These are phyloP conservation scores for Lineolata rhizophorae DNA, from an alignment of 495 filamentous ascomycete species.

Conservation along the genomic window DNA sequence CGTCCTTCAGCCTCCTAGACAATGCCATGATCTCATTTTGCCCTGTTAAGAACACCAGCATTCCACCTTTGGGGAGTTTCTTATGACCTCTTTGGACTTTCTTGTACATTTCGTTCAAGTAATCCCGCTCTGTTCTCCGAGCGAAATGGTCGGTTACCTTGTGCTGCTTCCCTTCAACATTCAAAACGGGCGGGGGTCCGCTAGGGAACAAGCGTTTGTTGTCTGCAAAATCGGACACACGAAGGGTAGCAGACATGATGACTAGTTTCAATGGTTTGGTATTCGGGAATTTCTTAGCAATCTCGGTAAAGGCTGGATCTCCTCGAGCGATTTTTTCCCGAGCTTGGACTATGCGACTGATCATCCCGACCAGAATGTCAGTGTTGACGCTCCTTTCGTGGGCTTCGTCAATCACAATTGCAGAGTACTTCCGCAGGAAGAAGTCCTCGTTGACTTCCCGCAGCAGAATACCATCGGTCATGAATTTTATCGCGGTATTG, in stretches of 20 bases:
- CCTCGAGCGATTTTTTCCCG: too few relatives aligned
- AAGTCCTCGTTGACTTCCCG: conserved; percentile 85
- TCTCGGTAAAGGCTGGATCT: too few relatives aligned
- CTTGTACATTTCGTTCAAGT: conserved; percentile 66
- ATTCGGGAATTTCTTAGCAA: conserved; percentile 34
- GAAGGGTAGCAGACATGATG: conserved; percentile 93
- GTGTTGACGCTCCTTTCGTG: conserved; percentile 96
- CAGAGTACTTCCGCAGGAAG: conserved; percentile 75
- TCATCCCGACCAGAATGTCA: conserved; percentile 89
- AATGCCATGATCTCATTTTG: conserved; percentile 74
- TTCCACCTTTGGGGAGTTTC: conserved; percentile 75
- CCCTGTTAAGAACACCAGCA: conserved; percentile 91
- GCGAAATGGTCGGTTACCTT: conserved; percentile 79
- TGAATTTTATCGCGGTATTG: conserved; percentile 90
- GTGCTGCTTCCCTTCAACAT: conserved; percentile 88
- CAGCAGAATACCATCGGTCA: conserved; percentile 94
- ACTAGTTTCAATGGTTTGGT: conserved; percentile 66
- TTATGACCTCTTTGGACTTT: conserved; percentile 79
- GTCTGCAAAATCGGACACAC: conserved; percentile 73
- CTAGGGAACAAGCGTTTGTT: conserved; percentile 59
- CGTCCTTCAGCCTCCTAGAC: conserved; percentile 50
- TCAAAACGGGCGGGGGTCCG: conserved; percentile 58
- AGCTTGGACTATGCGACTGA: conserved; percentile 75
- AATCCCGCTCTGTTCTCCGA: conserved; percentile 63
- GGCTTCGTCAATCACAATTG: conserved; percentile 88